These are phyloP conservation scores for Euphorbia schlechtendalii DNA, from an alignment of 441 rosid species.

Conservation along the genomic window DNA sequence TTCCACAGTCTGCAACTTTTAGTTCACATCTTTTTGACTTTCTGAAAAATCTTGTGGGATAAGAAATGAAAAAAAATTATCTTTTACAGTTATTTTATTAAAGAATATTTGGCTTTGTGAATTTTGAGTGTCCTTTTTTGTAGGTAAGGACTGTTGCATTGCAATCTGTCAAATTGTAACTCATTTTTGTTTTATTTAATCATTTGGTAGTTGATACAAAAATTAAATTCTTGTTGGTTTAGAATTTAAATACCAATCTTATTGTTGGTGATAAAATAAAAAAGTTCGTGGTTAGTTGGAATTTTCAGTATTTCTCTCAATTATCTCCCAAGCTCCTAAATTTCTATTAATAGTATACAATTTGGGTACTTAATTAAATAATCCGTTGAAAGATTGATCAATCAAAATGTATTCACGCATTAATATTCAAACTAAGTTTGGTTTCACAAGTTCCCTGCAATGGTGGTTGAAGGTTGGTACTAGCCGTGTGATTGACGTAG, in stretches of 20 bases:
- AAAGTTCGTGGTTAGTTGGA: not conserved
- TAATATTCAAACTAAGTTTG: too few species aligned
- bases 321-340: not conserved
- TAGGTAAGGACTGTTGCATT: not conserved
- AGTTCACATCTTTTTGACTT: not conserved
- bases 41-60: not conserved
- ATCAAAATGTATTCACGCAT: too few species aligned
- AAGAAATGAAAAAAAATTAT: not conserved
- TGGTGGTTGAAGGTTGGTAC: too few species aligned
- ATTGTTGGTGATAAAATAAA: not conserved
- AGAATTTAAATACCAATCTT: not conserved
- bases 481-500: too few species aligned
- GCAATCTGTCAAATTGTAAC: not conserved
- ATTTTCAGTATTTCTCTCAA: not conserved
- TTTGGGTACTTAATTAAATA: too few species aligned
- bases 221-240: not conserved
- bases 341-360: too few species aligned
- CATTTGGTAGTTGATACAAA: not conserved
- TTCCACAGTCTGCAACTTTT: not conserved
- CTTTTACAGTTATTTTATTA: not conserved
- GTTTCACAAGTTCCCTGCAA: too few species aligned
- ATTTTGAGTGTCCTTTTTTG: not conserved
- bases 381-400: too few species aligned
- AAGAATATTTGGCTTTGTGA: conserved; percentile 6
- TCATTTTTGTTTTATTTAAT: not conserved